Percentiles rank a stretch among this genome's conserved stretches.
Evolutionary conservation across 305 asterid species (phyloP).

Genomic region (Striga hermonthica): DNA sequence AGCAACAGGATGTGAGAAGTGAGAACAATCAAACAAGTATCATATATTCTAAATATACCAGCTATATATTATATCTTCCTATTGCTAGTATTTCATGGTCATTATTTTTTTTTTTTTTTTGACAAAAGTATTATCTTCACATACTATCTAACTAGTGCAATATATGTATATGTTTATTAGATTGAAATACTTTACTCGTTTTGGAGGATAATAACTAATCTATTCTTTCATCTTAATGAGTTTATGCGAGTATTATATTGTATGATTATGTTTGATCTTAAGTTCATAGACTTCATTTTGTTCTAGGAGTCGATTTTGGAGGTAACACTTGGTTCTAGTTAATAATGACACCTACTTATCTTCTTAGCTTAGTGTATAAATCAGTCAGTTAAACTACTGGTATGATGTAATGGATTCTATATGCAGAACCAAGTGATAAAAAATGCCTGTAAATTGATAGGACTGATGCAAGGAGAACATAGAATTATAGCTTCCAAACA

Average conservation of each 20-base stretch:
- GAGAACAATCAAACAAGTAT: no score
- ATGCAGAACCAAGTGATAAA: neutral
- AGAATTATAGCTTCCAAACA: no score
- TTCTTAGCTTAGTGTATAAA: neutral
- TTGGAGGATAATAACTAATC: neutral
- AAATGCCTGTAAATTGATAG: neutral
- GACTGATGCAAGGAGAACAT: no score
- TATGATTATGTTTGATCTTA: neutral
- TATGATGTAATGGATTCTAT: neutral
- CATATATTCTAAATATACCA: neutral
- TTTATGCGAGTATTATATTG: neutral
- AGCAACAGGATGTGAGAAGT: neutral
- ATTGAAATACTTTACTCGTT: neutral
- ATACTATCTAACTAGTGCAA: no score
- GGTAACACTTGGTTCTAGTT: neutral
- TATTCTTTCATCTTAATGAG: no score
- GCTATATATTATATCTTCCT: neutral
- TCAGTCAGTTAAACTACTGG: neutral
- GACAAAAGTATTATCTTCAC: neutral
- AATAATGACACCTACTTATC: neutral
- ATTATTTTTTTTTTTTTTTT: neutral
- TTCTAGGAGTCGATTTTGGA: neutral
- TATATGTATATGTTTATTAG: neutral
- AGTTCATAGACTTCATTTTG: neutral
- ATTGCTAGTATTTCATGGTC: neutral